These are phyloP conservation scores for Cantharellus anzutake DNA, from an alignment of 768 basidiomycete genomes.

Conservation along the genomic window DNA sequence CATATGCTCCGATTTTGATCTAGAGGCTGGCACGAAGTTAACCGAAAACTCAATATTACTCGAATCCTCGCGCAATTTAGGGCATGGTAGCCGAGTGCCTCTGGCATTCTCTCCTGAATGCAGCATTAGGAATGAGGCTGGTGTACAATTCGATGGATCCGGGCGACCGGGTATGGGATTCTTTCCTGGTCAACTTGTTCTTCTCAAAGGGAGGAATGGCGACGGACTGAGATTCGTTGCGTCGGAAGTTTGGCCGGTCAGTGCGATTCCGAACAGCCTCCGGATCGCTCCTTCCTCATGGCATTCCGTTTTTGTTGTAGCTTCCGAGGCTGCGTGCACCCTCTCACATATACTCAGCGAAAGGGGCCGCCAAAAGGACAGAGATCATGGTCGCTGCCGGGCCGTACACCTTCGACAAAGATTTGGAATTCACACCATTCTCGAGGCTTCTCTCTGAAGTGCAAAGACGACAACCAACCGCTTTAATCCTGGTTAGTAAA, in stretches of 20 bases:
- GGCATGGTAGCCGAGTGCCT: slow-evolving; percentile 45
- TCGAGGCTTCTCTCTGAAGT: slow-evolving; percentile 39
- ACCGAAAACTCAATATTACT: slow-evolving; percentile 56
- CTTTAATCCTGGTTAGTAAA: slow-evolving; percentile 49
- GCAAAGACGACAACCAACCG: slow-evolving; percentile 46
- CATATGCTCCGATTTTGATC: slow-evolving; percentile 49
- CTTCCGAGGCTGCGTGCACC: slow-evolving; percentile 31
- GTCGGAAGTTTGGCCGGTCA: slow-evolving; percentile 60
- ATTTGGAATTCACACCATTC: slow-evolving; percentile 61
- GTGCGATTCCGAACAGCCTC: slow-evolving; percentile 12
- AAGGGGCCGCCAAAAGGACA: background rate
- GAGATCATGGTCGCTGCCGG: slow-evolving; percentile 46
- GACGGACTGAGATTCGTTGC: slow-evolving; percentile 77
- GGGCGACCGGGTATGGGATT: slow-evolving; percentile 41
- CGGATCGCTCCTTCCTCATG: background rate
- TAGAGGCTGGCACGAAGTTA: slow-evolving; percentile 28
- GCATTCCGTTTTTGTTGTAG: slow-evolving; percentile 19
- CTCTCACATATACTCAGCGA: slow-evolving; percentile 14
- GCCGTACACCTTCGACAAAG: slow-evolving; percentile 65
- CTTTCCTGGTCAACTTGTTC: slow-evolving; percentile 80
- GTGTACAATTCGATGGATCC: background rate
- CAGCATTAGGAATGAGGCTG: slow-evolving; percentile 38
- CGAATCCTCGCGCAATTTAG: slow-evolving; percentile 67
- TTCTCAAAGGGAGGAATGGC: slow-evolving; percentile 75
- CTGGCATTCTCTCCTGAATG: slow-evolving; percentile 50